phyloP scores from a whole-genome alignment of 192 early-diverging fungal genomes.

The Geranomyces michiganensis region DNA sequence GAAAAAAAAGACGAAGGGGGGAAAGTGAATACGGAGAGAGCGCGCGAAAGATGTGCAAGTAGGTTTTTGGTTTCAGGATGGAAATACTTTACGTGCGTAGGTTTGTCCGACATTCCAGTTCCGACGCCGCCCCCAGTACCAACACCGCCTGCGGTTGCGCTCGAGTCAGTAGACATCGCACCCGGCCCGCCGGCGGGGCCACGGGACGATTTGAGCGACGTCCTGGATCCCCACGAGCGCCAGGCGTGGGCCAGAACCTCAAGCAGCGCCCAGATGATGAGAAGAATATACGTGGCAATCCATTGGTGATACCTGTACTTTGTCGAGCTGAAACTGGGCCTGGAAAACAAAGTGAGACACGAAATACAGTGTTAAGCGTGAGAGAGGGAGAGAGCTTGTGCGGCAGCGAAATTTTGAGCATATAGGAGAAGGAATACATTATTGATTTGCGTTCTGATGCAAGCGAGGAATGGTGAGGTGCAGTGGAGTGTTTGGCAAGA shows the following conservation, averaged over 20 bases:
- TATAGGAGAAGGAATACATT: too few relatives aligned
- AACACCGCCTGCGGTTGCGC: background rate
- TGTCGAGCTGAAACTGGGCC: too few relatives aligned
- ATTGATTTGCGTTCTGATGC: too few relatives aligned
- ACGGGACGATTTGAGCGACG: background rate
- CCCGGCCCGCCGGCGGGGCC: background rate
- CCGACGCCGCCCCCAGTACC: background rate
- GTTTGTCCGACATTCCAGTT: background rate
- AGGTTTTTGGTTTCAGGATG: too few relatives aligned
- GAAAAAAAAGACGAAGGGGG: too few relatives aligned
- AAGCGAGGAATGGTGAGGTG: too few relatives aligned
- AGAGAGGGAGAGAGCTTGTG: too few relatives aligned
- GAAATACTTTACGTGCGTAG: background rate
- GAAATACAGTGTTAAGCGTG: too few relatives aligned
- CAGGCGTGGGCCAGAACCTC: background rate
- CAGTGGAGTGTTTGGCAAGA: too few relatives aligned
- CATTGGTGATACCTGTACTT: background rate
- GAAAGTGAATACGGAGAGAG: background rate
- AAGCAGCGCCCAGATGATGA: conserved; percentile 9
- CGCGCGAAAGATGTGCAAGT: background rate
- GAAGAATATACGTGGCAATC: conserved; percentile 14
- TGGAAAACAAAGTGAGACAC: too few relatives aligned
- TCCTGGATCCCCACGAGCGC: background rate
- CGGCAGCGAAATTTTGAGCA: too few relatives aligned
- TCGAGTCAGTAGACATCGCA: background rate